phyloP scores from a whole-genome alignment of 176 grass and related monocot genomes.

The Pontederia paniculata region DNA sequence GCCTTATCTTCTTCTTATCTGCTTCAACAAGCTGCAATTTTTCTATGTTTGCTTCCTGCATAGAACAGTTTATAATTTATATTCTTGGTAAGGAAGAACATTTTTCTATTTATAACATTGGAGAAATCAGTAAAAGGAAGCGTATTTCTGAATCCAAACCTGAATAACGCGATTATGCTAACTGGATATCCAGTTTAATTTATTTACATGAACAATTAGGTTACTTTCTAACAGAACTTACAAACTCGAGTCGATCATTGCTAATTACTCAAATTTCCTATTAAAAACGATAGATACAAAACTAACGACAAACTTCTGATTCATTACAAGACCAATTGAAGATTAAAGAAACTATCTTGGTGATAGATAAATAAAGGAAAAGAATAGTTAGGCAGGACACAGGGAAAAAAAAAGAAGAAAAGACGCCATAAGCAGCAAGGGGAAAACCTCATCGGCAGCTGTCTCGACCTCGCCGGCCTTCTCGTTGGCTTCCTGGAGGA shows the following conservation, averaged over 20 bases:
- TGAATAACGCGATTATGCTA: too few relatives aligned
- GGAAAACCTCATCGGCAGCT: neutral
- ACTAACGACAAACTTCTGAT: too few relatives aligned
- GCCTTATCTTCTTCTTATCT: conserved; percentile 10
- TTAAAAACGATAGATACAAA: too few relatives aligned
- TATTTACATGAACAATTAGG: too few relatives aligned
- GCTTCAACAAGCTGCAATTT: conserved; percentile 7
- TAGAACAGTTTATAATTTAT: too few relatives aligned
- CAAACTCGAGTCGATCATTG: too few relatives aligned
- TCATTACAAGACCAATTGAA: too few relatives aligned
- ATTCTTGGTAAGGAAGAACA: neutral
- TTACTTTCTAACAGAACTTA: too few relatives aligned
- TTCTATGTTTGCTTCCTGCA: conserved; percentile 5
- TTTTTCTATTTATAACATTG: neutral
- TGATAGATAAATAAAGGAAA: neutral
- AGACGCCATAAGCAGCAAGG: too few relatives aligned
- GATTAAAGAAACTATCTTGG: too few relatives aligned
- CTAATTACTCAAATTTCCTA: too few relatives aligned
- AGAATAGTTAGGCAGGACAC: neutral
- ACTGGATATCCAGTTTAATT: too few relatives aligned
- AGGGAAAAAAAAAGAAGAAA: neutral
- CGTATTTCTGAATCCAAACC: neutral
- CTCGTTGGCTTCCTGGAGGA: conserved; percentile 6
- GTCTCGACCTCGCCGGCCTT: conserved; percentile 4
- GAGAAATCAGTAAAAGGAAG: neutral